These are phyloP conservation scores for Xanthoconium purpureum DNA, from an alignment of 768 basidiomycete species.

Conservation along the genomic window DNA sequence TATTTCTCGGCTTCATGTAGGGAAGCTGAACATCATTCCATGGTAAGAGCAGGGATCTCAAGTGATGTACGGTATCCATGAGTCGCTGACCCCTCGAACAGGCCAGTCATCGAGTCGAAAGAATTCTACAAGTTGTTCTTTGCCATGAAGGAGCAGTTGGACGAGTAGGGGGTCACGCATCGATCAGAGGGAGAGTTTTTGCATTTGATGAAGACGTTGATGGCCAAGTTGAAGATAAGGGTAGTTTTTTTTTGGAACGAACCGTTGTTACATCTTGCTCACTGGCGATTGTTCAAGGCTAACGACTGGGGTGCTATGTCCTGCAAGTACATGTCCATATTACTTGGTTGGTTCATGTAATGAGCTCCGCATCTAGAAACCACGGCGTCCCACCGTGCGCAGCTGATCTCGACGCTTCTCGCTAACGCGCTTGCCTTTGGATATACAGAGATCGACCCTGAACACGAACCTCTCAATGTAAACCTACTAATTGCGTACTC, in stretches of 20 bases:
- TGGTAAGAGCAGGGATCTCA: neutral
- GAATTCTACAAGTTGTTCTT: constrained; percentile 59
- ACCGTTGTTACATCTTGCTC: neutral
- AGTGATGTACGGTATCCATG: neutral
- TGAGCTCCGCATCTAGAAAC: constrained; percentile 36
- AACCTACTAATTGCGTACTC: neutral
- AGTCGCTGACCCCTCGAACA: neutral
- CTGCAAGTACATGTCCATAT: constrained; percentile 36
- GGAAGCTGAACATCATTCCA: constrained; percentile 48
- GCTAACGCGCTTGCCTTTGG: no score
- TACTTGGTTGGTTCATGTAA: neutral
- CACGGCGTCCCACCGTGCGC: constrained; percentile 41
- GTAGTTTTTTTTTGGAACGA: neutral
- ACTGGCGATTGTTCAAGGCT: constrained; percentile 33
- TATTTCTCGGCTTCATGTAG: constrained; percentile 56
- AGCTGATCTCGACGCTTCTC: no score
- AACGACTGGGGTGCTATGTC: constrained; percentile 66
- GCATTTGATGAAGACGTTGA: no score
- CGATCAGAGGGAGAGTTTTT: constrained; percentile 52
- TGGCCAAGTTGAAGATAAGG: constrained; percentile 23
- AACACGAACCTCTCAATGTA: constrained; percentile 54
- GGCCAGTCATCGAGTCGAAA: constrained; percentile 58
- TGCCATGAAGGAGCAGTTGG: constrained; percentile 43
- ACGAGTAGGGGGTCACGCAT: constrained; percentile 49
- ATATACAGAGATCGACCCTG: constrained; percentile 42